These are phyloP conservation scores for Lindgomyces ingoldianus DNA, from an alignment of 495 filamentous ascomycete genomes.

Conservation along the genomic window DNA sequence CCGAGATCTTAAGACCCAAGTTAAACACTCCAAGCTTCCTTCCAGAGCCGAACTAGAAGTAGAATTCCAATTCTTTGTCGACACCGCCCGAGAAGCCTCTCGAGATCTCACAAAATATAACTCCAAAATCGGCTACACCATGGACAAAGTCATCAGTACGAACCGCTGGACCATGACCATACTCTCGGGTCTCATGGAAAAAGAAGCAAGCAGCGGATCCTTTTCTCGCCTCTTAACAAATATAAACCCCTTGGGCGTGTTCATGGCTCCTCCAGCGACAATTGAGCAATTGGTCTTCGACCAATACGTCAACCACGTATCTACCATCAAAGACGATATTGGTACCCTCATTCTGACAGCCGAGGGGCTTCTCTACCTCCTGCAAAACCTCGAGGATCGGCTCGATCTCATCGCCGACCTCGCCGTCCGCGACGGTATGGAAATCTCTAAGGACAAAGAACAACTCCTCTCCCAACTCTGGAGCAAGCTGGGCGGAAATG, in stretches of 20 bases:
- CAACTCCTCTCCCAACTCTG: conserved; percentile 67
- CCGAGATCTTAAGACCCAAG: conserved; percentile 69
- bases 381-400: conserved; percentile 63
- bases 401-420: conserved; percentile 66
- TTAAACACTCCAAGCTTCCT: conserved; percentile 54
- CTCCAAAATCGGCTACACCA: conserved; percentile 64
- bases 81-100: conserved; percentile 56
- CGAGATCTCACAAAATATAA: conserved; percentile 67
- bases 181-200: conserved; percentile 48
- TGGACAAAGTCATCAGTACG: conserved; percentile 68
- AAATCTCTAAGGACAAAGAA: conserved; percentile 53
- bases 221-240: conserved; percentile 48
- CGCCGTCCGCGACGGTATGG: conserved; percentile 55
- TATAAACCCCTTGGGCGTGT: conserved; percentile 55
- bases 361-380: conserved; percentile 58
- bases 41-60: conserved; percentile 61
- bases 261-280: conserved; percentile 57
- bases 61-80: conserved; percentile 68
- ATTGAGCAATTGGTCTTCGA: conserved; percentile 52
- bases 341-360: conserved; percentile 63
- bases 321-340: conserved; percentile 66
- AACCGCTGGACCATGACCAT: conserved; percentile 65
- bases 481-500: conserved; percentile 69
- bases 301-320: conserved; percentile 64
- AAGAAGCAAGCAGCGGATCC: conserved; percentile 44